Conservation (phyloP, 305 asterid genomes). For the Nicotiana rustica region DNA sequence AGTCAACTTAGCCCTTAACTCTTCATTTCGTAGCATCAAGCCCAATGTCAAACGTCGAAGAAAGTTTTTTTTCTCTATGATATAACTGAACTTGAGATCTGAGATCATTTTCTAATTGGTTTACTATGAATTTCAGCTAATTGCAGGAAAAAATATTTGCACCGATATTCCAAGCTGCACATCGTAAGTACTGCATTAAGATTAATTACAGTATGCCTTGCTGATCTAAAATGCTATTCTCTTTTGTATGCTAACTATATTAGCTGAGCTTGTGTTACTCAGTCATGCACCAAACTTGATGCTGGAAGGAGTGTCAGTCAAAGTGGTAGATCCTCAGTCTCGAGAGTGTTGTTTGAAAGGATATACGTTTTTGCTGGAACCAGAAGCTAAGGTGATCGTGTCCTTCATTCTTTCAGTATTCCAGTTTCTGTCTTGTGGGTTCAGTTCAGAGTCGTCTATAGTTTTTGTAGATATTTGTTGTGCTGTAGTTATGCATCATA, state of each 20-base stretch:
- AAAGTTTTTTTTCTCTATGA: neutral
- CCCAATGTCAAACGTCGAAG: neutral
- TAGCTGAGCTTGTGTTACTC: slow-evolving; percentile 41
- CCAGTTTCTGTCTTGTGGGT: neutral
- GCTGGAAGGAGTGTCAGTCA: slow-evolving; percentile 65
- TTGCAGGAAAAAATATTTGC: slow-evolving; percentile 75
- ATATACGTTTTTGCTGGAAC: slow-evolving; percentile 73
- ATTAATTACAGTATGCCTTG: slow-evolving; percentile 32
- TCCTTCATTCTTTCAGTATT: slow-evolving; percentile 31
- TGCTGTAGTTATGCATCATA: neutral
- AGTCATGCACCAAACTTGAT: slow-evolving; percentile 78
- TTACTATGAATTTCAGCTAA: slow-evolving; percentile 54
- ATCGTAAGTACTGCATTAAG: slow-evolving; percentile 59
- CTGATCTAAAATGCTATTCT: slow-evolving; percentile 33
- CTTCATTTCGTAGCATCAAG: neutral
- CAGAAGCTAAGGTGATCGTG: slow-evolving; percentile 59
- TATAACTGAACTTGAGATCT: slow-evolving; percentile 21
- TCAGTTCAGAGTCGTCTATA: slow-evolving; percentile 8
- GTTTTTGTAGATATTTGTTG: neutral
- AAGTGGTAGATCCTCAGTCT: slow-evolving; percentile 71
- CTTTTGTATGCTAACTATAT: slow-evolving; percentile 37
- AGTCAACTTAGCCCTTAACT: neutral
- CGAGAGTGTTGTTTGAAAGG: slow-evolving; percentile 81
- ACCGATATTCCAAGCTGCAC: slow-evolving; percentile 75
- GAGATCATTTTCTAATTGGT: slow-evolving; percentile 44